These are phyloP conservation scores for Coemansia sp. DNA, from an alignment of 192 early-diverging fungal species.

Conservation along the genomic window DNA sequence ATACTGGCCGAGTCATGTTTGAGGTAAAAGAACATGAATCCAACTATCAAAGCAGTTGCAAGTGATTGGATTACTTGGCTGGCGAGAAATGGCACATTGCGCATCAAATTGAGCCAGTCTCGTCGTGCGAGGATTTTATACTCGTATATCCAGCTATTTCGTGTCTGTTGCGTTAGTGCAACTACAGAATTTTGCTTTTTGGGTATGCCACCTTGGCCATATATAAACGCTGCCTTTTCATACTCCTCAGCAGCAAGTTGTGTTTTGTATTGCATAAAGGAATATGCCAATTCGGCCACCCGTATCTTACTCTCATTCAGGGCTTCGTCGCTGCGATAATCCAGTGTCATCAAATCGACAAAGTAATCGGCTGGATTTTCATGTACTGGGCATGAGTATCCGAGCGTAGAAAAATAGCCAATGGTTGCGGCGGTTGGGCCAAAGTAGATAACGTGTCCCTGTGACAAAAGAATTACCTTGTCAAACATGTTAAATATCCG, in stretches of 20 bases:
- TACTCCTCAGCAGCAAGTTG: neutral
- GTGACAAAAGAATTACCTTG: constrained; percentile 68
- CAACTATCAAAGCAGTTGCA: constrained; percentile 49
- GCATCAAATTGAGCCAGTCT: constrained; percentile 49
- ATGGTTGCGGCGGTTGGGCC: constrained; percentile 50
- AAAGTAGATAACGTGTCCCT: constrained; percentile 63
- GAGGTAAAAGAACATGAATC: constrained; percentile 59
- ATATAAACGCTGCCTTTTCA: neutral
- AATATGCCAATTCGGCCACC: constrained; percentile 34
- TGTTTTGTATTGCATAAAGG: constrained; percentile 24
- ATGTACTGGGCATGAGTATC: constrained; percentile 61
- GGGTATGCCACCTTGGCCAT: neutral
- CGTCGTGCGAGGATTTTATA: constrained; percentile 49
- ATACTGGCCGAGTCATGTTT: constrained; percentile 50
- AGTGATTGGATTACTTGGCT: constrained; percentile 43
- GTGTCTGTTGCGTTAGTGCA: neutral
- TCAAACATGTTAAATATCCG: constrained; percentile 83
- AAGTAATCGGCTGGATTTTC: constrained; percentile 76
- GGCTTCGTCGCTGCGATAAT: constrained; percentile 40
- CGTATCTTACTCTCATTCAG: constrained; percentile 36
- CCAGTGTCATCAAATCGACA: constrained; percentile 61
- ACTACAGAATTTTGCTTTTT: neutral
- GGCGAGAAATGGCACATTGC: constrained; percentile 38
- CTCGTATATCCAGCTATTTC: constrained; percentile 52
- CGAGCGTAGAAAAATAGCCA: constrained; percentile 51